These are phyloP conservation scores for Candida endomychidarum DNA, from an alignment of 805 yeast species.

Conservation along the genomic window DNA sequence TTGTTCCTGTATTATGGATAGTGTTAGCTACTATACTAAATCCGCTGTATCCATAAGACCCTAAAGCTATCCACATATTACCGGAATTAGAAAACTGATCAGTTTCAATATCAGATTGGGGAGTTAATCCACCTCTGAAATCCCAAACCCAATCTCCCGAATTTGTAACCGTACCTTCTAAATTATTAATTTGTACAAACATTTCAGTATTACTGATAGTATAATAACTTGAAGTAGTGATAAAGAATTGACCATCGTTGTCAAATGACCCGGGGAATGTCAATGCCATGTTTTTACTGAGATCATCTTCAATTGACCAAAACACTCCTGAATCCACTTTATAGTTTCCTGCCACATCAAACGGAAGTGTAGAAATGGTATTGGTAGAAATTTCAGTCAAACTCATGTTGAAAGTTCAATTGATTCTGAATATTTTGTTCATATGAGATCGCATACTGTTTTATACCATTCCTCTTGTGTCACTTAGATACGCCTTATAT, in stretches of 20 bases:
- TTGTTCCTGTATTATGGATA: slow-evolving; percentile 20
- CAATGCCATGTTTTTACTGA: not conserved
- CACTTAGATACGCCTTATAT: too few relatives aligned
- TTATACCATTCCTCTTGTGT: too few relatives aligned
- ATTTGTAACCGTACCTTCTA: not conserved
- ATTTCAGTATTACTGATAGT: too few relatives aligned
- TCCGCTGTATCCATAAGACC: slow-evolving; percentile 17
- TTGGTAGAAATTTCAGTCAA: too few relatives aligned
- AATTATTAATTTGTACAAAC: not conserved
- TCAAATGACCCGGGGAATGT: not conserved
- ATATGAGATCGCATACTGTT: too few relatives aligned
- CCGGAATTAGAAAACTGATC: slow-evolving; percentile 23
- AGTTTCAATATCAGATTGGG: not conserved
- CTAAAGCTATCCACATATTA: slow-evolving; percentile 22
- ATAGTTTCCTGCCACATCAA: not conserved
- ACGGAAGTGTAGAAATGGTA: not conserved
- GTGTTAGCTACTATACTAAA: too few relatives aligned
- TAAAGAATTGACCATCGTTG: not conserved
- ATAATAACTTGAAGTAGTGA: not conserved
- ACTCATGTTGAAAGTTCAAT: too few relatives aligned
- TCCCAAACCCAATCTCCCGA: not conserved
- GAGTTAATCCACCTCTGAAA: not conserved
- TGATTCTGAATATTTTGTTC: too few relatives aligned
- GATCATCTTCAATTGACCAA: not conserved
- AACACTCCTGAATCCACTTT: not conserved